These are phyloP conservation scores for Mixia osmundae DNA, from an alignment of 1,284 basidiomycete species.

Conservation along the genomic window DNA sequence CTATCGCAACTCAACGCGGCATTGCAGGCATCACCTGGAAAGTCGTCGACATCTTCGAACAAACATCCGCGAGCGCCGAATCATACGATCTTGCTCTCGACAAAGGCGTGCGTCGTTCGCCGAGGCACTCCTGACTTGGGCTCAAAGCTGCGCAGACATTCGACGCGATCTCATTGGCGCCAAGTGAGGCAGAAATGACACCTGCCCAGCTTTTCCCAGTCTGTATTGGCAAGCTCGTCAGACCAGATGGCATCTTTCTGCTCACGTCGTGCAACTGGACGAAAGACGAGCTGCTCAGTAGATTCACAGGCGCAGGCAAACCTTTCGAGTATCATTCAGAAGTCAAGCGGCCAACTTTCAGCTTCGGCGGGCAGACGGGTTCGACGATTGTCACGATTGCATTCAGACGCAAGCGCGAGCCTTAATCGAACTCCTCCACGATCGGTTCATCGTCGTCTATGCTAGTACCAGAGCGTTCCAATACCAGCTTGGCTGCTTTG, in stretches of 20 bases:
- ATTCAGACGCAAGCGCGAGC: too few species aligned
- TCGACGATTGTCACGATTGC: conserved; percentile 47
- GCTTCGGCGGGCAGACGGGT: conserved; percentile 50
- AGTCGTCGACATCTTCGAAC: conserved; percentile 19
- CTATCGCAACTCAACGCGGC: conserved; percentile 7
- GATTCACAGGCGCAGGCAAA: conserved; percentile 32
- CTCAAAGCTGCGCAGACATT: conserved; percentile 33
- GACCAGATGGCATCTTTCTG: conserved; percentile 44
- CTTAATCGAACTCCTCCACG: too few species aligned
- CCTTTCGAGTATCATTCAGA: conserved; percentile 32
- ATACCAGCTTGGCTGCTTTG: too few species aligned
- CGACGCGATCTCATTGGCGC: conserved; percentile 60
- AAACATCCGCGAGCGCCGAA: conserved; percentile 7
- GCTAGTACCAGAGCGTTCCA: too few species aligned
- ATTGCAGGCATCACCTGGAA: conserved; percentile 14
- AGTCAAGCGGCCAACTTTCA: conserved; percentile 42
- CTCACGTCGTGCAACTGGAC: conserved; percentile 77
- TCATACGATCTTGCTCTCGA: conserved; percentile 23
- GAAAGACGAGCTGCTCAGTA: conserved; percentile 42
- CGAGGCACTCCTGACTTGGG: conserved; percentile 6
- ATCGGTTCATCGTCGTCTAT: too few species aligned
- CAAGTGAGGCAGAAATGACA: conserved; percentile 33
- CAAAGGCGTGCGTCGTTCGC: conserved; percentile 17
- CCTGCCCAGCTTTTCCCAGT: conserved; percentile 35
- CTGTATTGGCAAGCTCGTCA: conserved; percentile 34